Conservation (phyloP, 805 yeast genomes). For the Suhomyces faveliae region DNA sequence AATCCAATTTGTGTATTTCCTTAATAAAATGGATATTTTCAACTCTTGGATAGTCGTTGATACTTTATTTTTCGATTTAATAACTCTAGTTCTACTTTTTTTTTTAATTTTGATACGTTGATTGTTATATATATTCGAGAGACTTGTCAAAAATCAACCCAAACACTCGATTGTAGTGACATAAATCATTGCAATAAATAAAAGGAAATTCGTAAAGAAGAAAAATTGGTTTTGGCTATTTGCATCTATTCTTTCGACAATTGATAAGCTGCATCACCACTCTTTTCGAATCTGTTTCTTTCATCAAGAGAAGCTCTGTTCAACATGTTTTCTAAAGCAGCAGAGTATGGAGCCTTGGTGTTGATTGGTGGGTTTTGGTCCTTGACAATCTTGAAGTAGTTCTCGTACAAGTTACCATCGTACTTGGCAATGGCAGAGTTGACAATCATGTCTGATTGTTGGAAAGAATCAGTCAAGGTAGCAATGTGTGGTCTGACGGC, state of each 20-base stretch:
- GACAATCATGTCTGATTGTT: slow-evolving; percentile 42
- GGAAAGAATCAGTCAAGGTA: slow-evolving; percentile 54
- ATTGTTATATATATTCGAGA: neutral
- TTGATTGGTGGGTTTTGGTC: slow-evolving; percentile 30
- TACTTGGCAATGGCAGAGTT: slow-evolving; percentile 43
- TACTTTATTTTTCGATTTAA: too few species aligned
- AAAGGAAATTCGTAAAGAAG: neutral
- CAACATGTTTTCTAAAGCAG: slow-evolving; percentile 39
- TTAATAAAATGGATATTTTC: too few species aligned
- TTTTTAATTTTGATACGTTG: too few species aligned
- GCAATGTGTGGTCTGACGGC: slow-evolving; percentile 61
- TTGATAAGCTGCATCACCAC: slow-evolving; percentile 31
- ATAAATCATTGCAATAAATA: slow-evolving; percentile 1
- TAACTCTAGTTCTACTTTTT: too few species aligned
- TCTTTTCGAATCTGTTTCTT: slow-evolving; percentile 40
- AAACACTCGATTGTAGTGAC: neutral
- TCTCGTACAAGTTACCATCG: slow-evolving; percentile 45
- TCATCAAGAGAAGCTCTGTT: slow-evolving; percentile 35
- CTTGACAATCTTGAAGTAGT: slow-evolving; percentile 40
- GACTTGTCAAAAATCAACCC: slow-evolving; percentile 3
- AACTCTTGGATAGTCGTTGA: too few species aligned
- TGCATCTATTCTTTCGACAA: slow-evolving; percentile 23
- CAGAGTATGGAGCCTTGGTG: slow-evolving; percentile 43
- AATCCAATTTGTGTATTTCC: too few species aligned
- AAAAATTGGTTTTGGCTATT: neutral